Conservation (phyloP, 805 yeast species). For the Nakazawaea molendinolei region DNA sequence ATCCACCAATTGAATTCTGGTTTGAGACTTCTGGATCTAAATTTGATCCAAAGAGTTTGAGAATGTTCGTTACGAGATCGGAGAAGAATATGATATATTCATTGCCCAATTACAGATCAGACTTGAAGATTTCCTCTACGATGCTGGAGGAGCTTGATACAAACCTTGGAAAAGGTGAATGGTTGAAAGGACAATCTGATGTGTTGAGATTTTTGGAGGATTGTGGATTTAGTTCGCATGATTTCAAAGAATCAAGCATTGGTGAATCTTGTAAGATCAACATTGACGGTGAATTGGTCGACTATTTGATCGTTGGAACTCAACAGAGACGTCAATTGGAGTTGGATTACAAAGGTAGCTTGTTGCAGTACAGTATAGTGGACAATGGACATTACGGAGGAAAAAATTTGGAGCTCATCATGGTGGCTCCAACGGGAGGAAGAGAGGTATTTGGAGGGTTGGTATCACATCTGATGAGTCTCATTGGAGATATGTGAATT, state of each 20-base stretch:
- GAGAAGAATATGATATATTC: conserved; percentile 5
- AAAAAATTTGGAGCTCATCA: conserved; percentile 29
- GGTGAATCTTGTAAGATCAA: conserved; percentile 2
- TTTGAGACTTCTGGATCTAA: conserved; percentile 18
- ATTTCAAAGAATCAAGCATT: conserved; percentile 8
- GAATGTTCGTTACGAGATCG: conserved; percentile 1
- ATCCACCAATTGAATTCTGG: conserved; percentile 27
- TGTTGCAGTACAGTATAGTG: conserved; percentile 29
- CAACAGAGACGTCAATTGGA: conserved; percentile 25
- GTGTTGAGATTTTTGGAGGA: conserved; percentile 29
- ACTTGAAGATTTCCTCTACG: conserved; percentile 6
- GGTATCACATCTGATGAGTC: neutral
- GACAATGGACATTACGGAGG: conserved; percentile 40
- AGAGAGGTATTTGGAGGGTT: conserved; percentile 1
- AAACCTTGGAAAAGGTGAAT: conserved; percentile 18
- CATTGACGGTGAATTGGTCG: conserved; percentile 4
- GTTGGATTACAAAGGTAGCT: conserved; percentile 21
- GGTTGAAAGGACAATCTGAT: conserved; percentile 37
- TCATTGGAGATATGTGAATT: neutral
- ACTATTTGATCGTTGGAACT: conserved; percentile 8
- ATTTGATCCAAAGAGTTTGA: conserved; percentile 4
- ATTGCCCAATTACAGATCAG: conserved; percentile 8
- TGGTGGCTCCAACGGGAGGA: no score
- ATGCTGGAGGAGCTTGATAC: conserved; percentile 6
- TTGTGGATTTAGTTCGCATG: conserved; percentile 2